A percentile compares a stretch with the other conserved stretches of the same genome.
phyloP scores from a whole-genome alignment of 352 stramenopile genomes.

The Phytopythium boreale region DNA sequence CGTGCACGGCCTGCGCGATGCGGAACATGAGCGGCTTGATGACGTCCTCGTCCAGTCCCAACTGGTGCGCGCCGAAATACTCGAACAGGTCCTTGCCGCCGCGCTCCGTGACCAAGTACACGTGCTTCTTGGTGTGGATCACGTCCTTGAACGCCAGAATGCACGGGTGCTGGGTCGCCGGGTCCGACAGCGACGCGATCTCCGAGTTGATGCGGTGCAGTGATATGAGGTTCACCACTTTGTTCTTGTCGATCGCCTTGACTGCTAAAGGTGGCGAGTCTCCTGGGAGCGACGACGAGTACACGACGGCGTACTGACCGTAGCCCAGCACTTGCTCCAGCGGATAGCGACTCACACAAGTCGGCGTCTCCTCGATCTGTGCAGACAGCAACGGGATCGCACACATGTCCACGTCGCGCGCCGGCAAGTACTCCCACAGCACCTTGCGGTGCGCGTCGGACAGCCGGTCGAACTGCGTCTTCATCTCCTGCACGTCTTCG shows the following conservation, averaged over 20 bases:
- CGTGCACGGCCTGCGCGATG: conserved; percentile 48
- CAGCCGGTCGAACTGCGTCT: conserved; percentile 67
- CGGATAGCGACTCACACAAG: conserved; percentile 61
- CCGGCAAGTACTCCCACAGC: conserved; percentile 76
- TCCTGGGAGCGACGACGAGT: conserved; percentile 29
- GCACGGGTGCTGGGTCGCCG: conserved; percentile 47
- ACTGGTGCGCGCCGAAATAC: conserved; percentile 50
- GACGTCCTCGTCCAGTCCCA: conserved; percentile 44
- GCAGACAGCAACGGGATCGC: conserved; percentile 48
- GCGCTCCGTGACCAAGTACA: conserved; percentile 85
- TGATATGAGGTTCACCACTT: conserved; percentile 66
- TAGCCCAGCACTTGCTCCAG: conserved; percentile 73
- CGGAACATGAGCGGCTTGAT: conserved; percentile 41
- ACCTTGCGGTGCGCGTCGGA: conserved; percentile 55
- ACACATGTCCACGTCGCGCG: conserved; percentile 42
- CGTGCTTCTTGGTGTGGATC: conserved; percentile 68
- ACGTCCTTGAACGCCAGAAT: conserved; percentile 72
- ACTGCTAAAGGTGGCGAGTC: conserved; percentile 41
- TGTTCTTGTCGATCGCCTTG: conserved; percentile 87
- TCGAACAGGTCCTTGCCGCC: conserved; percentile 85
- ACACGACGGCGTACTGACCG: conserved; percentile 83
- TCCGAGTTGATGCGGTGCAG: conserved; percentile 79
- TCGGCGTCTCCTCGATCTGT: conserved; percentile 48
- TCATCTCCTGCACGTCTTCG: conserved; percentile 72
- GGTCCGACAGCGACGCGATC: conserved; percentile 70